These are phyloP conservation scores for Aspergillus japonicus DNA, from an alignment of 2,329 filamentous ascomycete species.

Conservation along the genomic window DNA sequence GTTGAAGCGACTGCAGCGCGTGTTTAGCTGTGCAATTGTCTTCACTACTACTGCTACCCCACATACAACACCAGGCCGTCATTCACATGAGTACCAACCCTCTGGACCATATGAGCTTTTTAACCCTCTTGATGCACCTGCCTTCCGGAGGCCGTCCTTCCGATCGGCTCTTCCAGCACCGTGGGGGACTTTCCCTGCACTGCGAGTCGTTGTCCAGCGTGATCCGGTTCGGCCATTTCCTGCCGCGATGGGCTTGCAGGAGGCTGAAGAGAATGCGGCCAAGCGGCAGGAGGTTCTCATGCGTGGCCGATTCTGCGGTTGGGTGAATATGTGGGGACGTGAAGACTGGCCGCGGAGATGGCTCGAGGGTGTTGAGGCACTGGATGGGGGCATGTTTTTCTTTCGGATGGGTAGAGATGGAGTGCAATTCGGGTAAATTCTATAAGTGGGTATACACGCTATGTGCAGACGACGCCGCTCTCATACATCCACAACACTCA, in stretches of 20 bases:
- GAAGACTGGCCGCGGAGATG: slow-evolving; percentile 37
- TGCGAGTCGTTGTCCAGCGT: slow-evolving; percentile 40
- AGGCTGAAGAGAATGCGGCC: slow-evolving; percentile 35
- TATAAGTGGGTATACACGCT: background rate
- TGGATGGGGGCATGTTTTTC: slow-evolving; percentile 31
- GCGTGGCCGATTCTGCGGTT: slow-evolving; percentile 36
- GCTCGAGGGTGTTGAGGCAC: slow-evolving; percentile 27
- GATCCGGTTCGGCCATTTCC: slow-evolving; percentile 38
- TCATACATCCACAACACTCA: slow-evolving; percentile 1
- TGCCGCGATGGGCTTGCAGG: slow-evolving; percentile 30
- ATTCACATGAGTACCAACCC: slow-evolving; percentile 15
- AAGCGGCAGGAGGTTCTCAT: slow-evolving; percentile 37
- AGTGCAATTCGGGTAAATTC: slow-evolving; percentile 19
- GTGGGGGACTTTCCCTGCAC: slow-evolving; percentile 39
- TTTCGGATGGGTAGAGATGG: slow-evolving; percentile 30
- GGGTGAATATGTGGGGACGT: slow-evolving; percentile 38
- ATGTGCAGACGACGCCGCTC: background rate
- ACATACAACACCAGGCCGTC: background rate
- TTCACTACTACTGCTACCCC: slow-evolving; percentile 35
- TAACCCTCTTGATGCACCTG: slow-evolving; percentile 7
- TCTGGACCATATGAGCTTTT: slow-evolving; percentile 22
- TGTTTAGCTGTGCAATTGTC: slow-evolving; percentile 41
- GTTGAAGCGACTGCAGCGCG: slow-evolving; percentile 37
- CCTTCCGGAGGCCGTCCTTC: slow-evolving; percentile 27
- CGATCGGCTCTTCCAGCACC: slow-evolving; percentile 37